Conservation (phyloP, 352 stramenopile genomes). For the Phytophthora syringae region DNA sequence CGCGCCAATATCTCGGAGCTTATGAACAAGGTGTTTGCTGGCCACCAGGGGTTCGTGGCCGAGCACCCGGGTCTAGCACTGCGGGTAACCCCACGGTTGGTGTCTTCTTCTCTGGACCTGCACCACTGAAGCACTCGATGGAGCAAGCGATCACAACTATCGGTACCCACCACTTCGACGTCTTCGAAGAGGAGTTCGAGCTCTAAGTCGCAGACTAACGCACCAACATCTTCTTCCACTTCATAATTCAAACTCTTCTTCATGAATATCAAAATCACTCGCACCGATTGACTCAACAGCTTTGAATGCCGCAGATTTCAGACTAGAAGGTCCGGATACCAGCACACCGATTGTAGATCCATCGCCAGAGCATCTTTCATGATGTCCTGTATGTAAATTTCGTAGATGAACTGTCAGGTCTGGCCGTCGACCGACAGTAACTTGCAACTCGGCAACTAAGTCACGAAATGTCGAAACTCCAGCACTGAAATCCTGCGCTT, state of each 20-base stretch:
- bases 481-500: neutral
- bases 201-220: no score
- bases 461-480: conserved; percentile 22
- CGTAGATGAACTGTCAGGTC: conserved; percentile 21
- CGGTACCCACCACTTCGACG: conserved; percentile 21
- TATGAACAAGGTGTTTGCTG: conserved; percentile 32
- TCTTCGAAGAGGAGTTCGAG: conserved; percentile 42
- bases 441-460: conserved; percentile 14
- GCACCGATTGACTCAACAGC: conserved; percentile 14
- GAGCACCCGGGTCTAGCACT: neutral
- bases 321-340: conserved; percentile 37
- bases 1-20: conserved; percentile 42
- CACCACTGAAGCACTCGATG: conserved; percentile 38
- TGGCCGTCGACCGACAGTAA: conserved; percentile 12
- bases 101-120: conserved; percentile 51
- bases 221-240: neutral
- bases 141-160: conserved; percentile 24
- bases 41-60: conserved; percentile 18
- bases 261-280: conserved; percentile 31
- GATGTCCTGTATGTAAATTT: neutral
- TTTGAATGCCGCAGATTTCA: conserved; percentile 31
- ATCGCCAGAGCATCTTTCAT: neutral
- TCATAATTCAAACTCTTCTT: conserved; percentile 42
- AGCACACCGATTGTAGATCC: conserved; percentile 33
- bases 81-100: conserved; percentile 23